phyloP scores from a whole-genome alignment of 1,284 basidiomycete species.

The Ustilago vetiveriae region DNA sequence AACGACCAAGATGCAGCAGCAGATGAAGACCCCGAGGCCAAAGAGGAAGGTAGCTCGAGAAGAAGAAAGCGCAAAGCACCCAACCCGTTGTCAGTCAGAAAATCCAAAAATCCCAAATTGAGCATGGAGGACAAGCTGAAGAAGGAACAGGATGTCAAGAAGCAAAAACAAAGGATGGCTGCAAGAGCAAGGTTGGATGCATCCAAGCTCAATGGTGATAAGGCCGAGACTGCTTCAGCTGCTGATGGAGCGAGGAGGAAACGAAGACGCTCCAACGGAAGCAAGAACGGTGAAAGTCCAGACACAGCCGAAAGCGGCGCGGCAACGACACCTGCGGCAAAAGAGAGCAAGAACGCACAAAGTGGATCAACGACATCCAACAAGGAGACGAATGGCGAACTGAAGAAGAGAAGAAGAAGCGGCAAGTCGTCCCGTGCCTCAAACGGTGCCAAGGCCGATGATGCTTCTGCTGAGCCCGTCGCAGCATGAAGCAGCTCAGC shows the following conservation, averaged over 20 bases:
- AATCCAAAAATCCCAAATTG: conserved; percentile 69
- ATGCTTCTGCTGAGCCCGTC: conserved; percentile 7
- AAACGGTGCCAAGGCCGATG: background rate
- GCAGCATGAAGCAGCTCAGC: conserved; percentile 2
- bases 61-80: conserved; percentile 74
- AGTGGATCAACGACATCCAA: background rate
- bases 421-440: background rate
- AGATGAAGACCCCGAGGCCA: background rate
- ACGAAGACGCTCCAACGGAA: conserved; percentile 4
- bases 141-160: conserved; percentile 70
- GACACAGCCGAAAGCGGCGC: background rate
- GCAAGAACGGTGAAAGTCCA: background rate
- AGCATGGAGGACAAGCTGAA: conserved; percentile 40
- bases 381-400: conserved; percentile 1
- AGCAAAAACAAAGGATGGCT: conserved; percentile 36
- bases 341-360: background rate
- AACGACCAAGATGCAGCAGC: conserved; percentile 70
- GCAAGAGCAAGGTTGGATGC: conserved; percentile 22
- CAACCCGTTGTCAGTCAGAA: conserved; percentile 91
- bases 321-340: background rate
- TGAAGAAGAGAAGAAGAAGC: conserved; percentile 4
- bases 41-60: conserved; percentile 4
- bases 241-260: conserved; percentile 10
- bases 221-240: background rate
- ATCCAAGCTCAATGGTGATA: conserved; percentile 3